Base-by-base conservation (phyloP, 2,329 filamentous ascomycete species). In the Pseudofabraea citricarpa region DNA sequence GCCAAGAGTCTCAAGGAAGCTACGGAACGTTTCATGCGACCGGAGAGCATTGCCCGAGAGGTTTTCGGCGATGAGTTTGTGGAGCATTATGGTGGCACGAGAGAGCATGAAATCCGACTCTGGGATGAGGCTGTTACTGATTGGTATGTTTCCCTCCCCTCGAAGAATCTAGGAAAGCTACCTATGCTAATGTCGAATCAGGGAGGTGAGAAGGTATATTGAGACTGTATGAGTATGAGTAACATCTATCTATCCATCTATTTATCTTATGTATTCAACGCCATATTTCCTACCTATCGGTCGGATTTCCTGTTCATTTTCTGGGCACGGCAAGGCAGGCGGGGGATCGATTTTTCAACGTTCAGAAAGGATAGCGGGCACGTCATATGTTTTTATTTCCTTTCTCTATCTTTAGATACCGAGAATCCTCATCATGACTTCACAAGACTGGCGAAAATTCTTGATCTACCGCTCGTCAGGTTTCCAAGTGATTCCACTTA, bases 51-150 rank as follows among this genome's bases (percentile, higher is more conserved):
- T 13, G 93, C 93, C n/a, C 76, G 93, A 45, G 87, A 97, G 62
- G 87, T 95, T 0, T 87, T 98, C 65, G 93, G 93, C 0, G 86
- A 97, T 63, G 87, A 85, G 7, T 98, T 98, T 67, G 93, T 98
- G 3, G 90, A 97, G 13, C 93, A 97, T 64, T 98, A 84, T 69
- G 88, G 84, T 10, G 93, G 93, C 13, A 95, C 91, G 15, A 78
- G 93, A 51, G 85, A 95, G 64, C 90, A 98, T 65, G 93, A 98
- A 67, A 77, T 93, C 46, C 73, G 87, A 48, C 67, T 95, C 16
- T 98, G 87, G 85, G 90, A 97, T 57, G 91, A 97, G 64, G 90
- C 90, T 2, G 91, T 97, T 5, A 97, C 93, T 16, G 93, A 97
- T 65, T 97, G 91, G 90, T 91, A 74, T 64, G 85, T 81, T 43